Evolutionary conservation across 164 flowering plant species (phyloP).

Genomic region (Piper betle): DNA sequence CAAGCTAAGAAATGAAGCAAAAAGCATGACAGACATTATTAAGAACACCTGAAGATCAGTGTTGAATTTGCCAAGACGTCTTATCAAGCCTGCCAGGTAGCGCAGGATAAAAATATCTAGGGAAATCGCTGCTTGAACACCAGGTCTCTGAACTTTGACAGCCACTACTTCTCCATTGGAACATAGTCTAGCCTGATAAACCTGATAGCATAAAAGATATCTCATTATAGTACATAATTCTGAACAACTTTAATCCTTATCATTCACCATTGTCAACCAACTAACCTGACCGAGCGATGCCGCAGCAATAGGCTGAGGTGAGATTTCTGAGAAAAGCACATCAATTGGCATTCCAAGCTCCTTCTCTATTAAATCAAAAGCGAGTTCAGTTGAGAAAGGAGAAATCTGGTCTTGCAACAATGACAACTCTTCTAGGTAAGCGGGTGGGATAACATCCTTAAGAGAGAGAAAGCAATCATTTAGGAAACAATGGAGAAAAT

Average conservation of each 20-base stretch:
- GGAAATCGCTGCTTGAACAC: conserved; percentile 90
- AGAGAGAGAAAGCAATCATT: background rate
- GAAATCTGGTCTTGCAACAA: conserved; percentile 85
- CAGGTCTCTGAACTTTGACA: conserved; percentile 96
- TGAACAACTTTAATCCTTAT: background rate
- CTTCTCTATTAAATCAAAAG: conserved; percentile 64
- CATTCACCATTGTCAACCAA: background rate
- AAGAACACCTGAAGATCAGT: conserved; percentile 83
- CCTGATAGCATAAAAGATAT: conserved; percentile 23
- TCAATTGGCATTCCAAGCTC: conserved; percentile 72
- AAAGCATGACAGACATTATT: background rate
- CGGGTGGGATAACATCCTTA: conserved; percentile 89
- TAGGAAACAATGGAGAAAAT: background rate
- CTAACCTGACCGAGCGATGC: conserved; percentile 98
- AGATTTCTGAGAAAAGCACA: conserved; percentile 68
- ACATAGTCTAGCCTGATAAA: conserved; percentile 82
- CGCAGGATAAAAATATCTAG: conserved; percentile 80
- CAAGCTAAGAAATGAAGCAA: background rate
- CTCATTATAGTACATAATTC: background rate
- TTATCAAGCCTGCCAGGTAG: conserved; percentile 50
- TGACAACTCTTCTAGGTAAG: conserved; percentile 81
- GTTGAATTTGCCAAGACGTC: conserved; percentile 57
- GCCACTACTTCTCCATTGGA: conserved; percentile 67
- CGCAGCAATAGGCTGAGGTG: conserved; percentile 89
- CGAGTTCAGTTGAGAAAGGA: conserved; percentile 77